A percentile compares a stretch with the other conserved stretches of the same genome.
Evolutionary conservation across 2,329 filamentous ascomycete species (phyloP).

Genomic region (Pyrenophora seminiperda): DNA sequence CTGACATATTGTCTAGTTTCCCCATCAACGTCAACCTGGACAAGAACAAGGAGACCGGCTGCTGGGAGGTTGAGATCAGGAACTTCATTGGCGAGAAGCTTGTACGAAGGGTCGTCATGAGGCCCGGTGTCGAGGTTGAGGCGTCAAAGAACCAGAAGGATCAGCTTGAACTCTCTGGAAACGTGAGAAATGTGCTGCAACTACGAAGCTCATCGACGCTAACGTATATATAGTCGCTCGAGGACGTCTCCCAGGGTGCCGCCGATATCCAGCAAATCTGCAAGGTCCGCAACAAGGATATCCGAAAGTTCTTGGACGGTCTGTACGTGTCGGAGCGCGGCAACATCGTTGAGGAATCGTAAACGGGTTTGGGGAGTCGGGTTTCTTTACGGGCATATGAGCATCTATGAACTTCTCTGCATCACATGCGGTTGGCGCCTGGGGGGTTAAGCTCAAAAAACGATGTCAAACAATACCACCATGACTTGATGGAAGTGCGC

Average conservation of each 20-base stretch:
- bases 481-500: slow-evolving; percentile 32
- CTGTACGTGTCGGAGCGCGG: slow-evolving; percentile 99
- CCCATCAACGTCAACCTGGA: slow-evolving; percentile 99
- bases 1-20: slow-evolving; percentile 61
- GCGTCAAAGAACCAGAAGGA: slow-evolving; percentile 94
- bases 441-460: slow-evolving; percentile 47
- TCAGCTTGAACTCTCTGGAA: slow-evolving; percentile 89
- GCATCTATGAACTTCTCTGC: slow-evolving; percentile 49
- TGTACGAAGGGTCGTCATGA: slow-evolving; percentile 89
- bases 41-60: slow-evolving; percentile 89
- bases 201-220: slow-evolving; percentile 16
- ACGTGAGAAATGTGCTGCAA: slow-evolving; percentile 54
- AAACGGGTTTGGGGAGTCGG: slow-evolving; percentile 40
- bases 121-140: slow-evolving; percentile 86
- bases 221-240: slow-evolving; percentile 65
- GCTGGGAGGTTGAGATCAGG: slow-evolving; percentile 95
- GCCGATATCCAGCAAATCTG: slow-evolving; percentile 99
- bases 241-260: slow-evolving; percentile 95
- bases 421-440: slow-evolving; percentile 48
- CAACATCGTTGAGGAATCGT: slow-evolving; percentile 77
- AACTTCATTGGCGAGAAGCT: slow-evolving; percentile 85
- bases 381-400: slow-evolving; percentile 50
- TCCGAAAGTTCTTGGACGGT: slow-evolving; percentile 99
- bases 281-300: slow-evolving; percentile 99
- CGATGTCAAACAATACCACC: slow-evolving; percentile 47